phyloP scores from a whole-genome alignment of 2,329 filamentous ascomycete genomes.

The Colletotrichum lini region DNA sequence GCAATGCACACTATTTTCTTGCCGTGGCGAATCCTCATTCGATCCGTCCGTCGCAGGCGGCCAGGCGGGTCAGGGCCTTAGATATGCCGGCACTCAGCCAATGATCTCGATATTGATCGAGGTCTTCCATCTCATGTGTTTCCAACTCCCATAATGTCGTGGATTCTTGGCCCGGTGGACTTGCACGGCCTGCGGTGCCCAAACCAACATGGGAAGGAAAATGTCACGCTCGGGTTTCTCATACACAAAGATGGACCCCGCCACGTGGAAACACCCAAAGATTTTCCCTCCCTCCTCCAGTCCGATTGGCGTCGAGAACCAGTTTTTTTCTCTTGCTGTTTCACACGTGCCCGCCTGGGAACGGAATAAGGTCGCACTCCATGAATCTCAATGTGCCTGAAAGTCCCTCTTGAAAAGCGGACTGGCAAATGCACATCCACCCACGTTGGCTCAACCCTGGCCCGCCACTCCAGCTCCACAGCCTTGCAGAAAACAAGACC shows the following conservation, averaged over 20 bases:
- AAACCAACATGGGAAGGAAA: background rate
- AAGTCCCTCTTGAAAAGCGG: slow-evolving; percentile 19
- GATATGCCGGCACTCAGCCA: slow-evolving; percentile 14
- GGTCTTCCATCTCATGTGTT: background rate
- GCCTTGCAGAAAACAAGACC: background rate
- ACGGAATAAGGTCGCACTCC: slow-evolving; percentile 18
- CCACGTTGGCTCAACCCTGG: slow-evolving; percentile 19
- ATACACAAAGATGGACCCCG: background rate
- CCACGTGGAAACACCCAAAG: slow-evolving; percentile 17
- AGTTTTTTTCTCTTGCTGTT: background rate
- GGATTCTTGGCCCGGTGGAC: too few species aligned
- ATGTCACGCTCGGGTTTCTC: background rate
- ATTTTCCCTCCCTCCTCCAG: background rate
- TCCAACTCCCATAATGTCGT: background rate
- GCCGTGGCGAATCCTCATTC: slow-evolving; percentile 37
- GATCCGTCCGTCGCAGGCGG: slow-evolving; percentile 14
- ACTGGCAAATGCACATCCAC: background rate
- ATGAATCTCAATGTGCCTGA: slow-evolving; percentile 1
- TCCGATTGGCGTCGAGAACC: slow-evolving; percentile 20
- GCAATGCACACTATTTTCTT: slow-evolving; percentile 19
- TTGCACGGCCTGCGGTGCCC: slow-evolving; percentile 12
- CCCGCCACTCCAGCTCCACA: background rate
- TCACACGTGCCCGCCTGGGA: slow-evolving; percentile 20
- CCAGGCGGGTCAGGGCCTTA: slow-evolving; percentile 11
- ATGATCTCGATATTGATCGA: background rate